Base-by-base conservation (phyloP, 371 early-diverging fungal genomes). In the Gilbertella persicaria region DNA sequence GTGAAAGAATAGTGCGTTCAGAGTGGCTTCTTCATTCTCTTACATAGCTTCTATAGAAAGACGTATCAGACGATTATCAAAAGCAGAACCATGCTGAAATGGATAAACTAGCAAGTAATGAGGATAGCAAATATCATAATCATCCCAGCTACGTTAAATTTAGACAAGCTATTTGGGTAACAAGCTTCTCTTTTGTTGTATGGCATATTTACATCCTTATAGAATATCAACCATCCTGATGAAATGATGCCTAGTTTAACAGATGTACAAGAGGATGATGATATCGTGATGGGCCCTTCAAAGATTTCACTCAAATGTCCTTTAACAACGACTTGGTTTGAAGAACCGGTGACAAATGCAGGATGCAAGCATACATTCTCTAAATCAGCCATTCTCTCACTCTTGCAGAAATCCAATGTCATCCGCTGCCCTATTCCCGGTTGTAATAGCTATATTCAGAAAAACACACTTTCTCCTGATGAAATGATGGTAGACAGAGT, bases 251-350 rank as follows among this genome's bases (percentile, higher is more conserved):
- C 71, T 21, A 21, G 50, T 8, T 53, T 60, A 43, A 33, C 17
- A 17, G 47, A 52, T 0, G 37, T 38, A 9, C 46, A 55, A 2
- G 60, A 59, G 9, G 70, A 70, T 36, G 67, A 67, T 35, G 75
- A 75, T 51, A 57, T 75, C 45, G 59, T 71, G 4, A 51, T 75
- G 33, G 66, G 67, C 2, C 45, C 60, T 14, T 55, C 69, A 0
- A 69, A 64, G 42, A 50, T 62, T 24, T 69, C 71, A 19, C 51
- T 75, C 10, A 63, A 54, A 52, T 75, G 75, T 39, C 75, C 75
- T n/a, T 12, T 75, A 14, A 71, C 75, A 12, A 65, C 62, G 1
- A 49, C 55, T 9, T 67, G 66, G 61, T 56, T 71, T 24, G 66
- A 65, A 21, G 40, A 67, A 4, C 75, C 75, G 12, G 55, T 75